Percentiles rank a stretch among this genome's conserved stretches.
Evolutionary conservation across 2,329 filamentous ascomycete species (phyloP).

Genomic region (Elsinoe necatrix): DNA sequence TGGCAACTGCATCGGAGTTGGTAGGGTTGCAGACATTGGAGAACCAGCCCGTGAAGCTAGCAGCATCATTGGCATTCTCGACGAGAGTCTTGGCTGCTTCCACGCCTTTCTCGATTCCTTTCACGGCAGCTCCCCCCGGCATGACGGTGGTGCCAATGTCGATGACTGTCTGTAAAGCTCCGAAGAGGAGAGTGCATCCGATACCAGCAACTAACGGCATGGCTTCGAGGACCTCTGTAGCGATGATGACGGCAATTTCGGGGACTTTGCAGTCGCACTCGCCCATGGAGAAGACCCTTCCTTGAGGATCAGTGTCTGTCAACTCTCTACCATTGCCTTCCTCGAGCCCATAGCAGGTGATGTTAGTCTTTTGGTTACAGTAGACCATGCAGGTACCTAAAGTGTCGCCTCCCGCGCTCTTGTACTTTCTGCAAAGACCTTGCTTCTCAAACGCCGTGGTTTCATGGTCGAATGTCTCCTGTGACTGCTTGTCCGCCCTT

Average conservation of each 20-base stretch:
- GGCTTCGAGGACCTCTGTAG: background rate
- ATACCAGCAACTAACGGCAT: conserved; percentile 4
- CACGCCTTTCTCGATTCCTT: conserved; percentile 1
- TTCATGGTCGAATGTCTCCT: background rate
- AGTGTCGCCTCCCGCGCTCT: background rate
- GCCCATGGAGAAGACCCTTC: background rate
- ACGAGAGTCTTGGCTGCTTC: conserved; percentile 1
- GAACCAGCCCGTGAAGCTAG: conserved; percentile 20
- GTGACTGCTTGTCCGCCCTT: background rate
- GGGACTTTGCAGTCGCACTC: conserved; percentile 1
- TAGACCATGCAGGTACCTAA: background rate
- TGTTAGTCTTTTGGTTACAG: background rate
- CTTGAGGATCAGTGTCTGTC: background rate
- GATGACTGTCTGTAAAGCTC: background rate
- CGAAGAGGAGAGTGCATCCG: background rate
- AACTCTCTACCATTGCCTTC: background rate
- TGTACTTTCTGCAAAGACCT: background rate
- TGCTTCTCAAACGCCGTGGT: background rate
- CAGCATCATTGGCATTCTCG: background rate
- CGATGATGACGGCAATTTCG: background rate
- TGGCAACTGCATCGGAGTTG: conserved; percentile 17
- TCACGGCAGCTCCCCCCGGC: background rate
- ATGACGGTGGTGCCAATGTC: background rate
- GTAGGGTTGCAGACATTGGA: conserved; percentile 22
- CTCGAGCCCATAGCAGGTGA: background rate